These are phyloP conservation scores for Entophlyctis helioformis DNA, from an alignment of 192 early-diverging fungal genomes.

Conservation along the genomic window DNA sequence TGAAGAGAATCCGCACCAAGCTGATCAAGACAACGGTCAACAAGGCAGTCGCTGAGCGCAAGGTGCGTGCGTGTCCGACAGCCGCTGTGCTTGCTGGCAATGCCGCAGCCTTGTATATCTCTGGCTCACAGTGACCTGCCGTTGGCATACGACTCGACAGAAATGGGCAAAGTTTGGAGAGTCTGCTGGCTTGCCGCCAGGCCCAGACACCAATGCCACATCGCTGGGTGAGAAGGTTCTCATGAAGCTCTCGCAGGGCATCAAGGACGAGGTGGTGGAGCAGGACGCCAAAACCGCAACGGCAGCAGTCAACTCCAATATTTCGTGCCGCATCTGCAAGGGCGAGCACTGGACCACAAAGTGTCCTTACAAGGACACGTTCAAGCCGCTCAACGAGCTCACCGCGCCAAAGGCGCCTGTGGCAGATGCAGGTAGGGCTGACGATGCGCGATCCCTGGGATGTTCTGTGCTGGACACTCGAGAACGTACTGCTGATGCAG, in stretches of 20 bases:
- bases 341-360: constrained; percentile 92
- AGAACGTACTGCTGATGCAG: too few species aligned
- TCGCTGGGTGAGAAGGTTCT: constrained; percentile 74
- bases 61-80: constrained; percentile 28
- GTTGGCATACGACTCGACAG: constrained; percentile 5
- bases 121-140: not conserved
- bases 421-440: too few species aligned
- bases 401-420: too few species aligned
- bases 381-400: too few species aligned
- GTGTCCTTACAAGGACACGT: constrained; percentile 98
- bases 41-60: constrained; percentile 80
- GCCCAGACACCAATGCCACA: constrained; percentile 82
- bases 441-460: too few species aligned
- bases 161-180: constrained; percentile 92
- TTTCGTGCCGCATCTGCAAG: constrained; percentile 94
- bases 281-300: constrained; percentile 55
- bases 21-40: constrained; percentile 62
- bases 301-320: constrained; percentile 55
- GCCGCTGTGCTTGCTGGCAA: not conserved
- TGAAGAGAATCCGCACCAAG: constrained; percentile 68
- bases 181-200: constrained; percentile 59
- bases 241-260: constrained; percentile 67
- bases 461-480: too few species aligned
- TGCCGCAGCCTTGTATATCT: not conserved
- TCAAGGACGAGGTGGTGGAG: constrained; percentile 43